Evolutionary conservation across 2,329 filamentous ascomycete species (phyloP).

Genomic region (Thielaviopsis ethacetica): DNA sequence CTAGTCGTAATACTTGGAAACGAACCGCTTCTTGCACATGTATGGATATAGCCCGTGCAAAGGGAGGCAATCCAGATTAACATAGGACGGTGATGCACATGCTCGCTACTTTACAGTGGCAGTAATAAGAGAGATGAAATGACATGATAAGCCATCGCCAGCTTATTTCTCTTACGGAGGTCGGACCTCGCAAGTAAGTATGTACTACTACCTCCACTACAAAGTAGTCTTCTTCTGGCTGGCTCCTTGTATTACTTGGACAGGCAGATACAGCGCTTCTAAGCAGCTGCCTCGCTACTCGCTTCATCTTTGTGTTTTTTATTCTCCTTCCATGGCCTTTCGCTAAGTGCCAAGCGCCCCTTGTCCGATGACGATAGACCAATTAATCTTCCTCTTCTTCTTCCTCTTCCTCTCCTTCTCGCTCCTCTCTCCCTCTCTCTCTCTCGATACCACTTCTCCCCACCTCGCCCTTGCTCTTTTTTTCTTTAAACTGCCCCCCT

Average conservation of each 20-base stretch:
- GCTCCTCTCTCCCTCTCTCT: background rate
- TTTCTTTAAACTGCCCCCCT: background rate
- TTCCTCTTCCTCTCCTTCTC: background rate
- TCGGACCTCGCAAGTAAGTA: background rate
- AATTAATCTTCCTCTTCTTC: too few relatives aligned
- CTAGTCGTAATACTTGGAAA: too few relatives aligned
- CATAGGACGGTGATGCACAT: too few relatives aligned
- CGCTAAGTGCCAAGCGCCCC: background rate
- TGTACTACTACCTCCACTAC: too few relatives aligned
- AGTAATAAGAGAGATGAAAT: background rate
- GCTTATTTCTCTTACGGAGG: background rate
- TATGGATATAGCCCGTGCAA: too few relatives aligned
- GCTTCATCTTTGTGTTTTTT: background rate
- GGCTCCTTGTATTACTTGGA: background rate
- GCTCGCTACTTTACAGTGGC: too few relatives aligned
- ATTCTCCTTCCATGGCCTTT: background rate
- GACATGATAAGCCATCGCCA: background rate
- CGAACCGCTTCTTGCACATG: too few relatives aligned
- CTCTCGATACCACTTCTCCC: background rate
- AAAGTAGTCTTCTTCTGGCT: too few relatives aligned
- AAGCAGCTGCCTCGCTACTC: background rate
- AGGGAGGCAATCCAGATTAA: too few relatives aligned
- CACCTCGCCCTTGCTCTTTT: background rate
- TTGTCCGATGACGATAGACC: background rate
- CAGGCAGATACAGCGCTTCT: background rate